These are phyloP conservation scores for Rhizophagus prolifer DNA, from an alignment of 192 early-diverging fungal species.

Conservation along the genomic window DNA sequence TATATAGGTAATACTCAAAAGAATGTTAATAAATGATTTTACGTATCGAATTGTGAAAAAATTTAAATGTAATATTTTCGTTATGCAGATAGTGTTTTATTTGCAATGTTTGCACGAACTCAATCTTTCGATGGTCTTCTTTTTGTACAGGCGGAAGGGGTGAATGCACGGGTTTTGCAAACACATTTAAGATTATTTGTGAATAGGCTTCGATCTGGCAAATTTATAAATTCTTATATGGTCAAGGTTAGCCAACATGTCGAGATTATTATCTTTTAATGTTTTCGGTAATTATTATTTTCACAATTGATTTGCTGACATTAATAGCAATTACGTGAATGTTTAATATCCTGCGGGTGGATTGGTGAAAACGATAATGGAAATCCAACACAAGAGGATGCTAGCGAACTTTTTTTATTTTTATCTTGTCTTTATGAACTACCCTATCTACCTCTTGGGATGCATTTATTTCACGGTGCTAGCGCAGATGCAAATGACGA, in stretches of 20 bases:
- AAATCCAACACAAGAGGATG: constrained; percentile 58
- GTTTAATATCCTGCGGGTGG: constrained; percentile 11
- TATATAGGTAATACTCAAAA: constrained; percentile 57
- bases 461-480: constrained; percentile 68
- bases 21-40: background rate
- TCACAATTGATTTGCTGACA: background rate
- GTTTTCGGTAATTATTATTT: background rate
- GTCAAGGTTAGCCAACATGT: constrained; percentile 40
- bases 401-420: constrained; percentile 69
- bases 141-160: constrained; percentile 45
- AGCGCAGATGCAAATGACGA: constrained; percentile 62
- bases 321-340: constrained; percentile 26
- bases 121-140: constrained; percentile 60
- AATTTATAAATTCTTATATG: constrained; percentile 50
- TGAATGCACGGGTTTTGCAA: constrained; percentile 46
- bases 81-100: constrained; percentile 52
- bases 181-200: constrained; percentile 55
- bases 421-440: constrained; percentile 61
- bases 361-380: constrained; percentile 26
- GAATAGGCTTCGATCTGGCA: constrained; percentile 61
- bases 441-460: constrained; percentile 65
- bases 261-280: background rate
- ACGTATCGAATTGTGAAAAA: background rate
- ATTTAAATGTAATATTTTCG: background rate
- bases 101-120: constrained; percentile 66